Base-by-base conservation (phyloP, 2,329 filamentous ascomycete species). In the Verticillium tricorpus region DNA sequence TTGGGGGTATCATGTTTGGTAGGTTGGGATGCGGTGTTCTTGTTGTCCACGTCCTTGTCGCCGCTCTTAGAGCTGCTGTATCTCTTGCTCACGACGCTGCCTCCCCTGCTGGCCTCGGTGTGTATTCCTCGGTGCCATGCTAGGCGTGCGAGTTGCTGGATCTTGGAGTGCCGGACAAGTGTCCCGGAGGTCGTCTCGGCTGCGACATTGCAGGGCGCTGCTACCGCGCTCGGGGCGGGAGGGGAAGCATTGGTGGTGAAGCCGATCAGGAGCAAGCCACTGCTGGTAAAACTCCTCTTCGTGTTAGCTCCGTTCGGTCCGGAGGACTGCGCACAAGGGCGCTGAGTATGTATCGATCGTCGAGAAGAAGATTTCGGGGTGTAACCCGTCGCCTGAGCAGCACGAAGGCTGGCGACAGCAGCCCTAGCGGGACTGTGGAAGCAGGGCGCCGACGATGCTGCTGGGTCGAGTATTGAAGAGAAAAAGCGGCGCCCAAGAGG, bases 211-310 rank as follows among this genome's bases (percentile, higher is more conserved):
- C 77, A 80, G 60, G 75, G 73, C 19, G 73, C 71, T 19, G 76
- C 72, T n/a, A 77, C 73, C 0, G 76, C 69, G 14, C 22, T 19
- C n/a, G 58, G 40, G 3, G 78, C 71, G 9, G 77, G 72, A 3
- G 75, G 73, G 3, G 74, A 69, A 37, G 72, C 74, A 25, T 80
- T 76, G 61, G 73, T 72, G 56, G 71, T 67, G 37, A 79, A 67
- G 19, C 82, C 80, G 58, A 85, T 70, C 17, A 86, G 78, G 31
- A 86, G 73, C 39, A 85, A 74, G 6, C 84, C 80, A 28, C 84
- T 81, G 1, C 83, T 85, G 37, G 82, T 80, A 68, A 84, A 83
- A 68, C 80, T 82, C 62, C 77, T 79, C 12, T 78, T 79, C 28
- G 80, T 73, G 69, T 80, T 76, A 61, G 73, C 71, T 31, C 55